Evolutionary conservation across 1,139 yeast genomes (phyloP).

Genomic region (Sugiyamaella grinbergsii): DNA sequence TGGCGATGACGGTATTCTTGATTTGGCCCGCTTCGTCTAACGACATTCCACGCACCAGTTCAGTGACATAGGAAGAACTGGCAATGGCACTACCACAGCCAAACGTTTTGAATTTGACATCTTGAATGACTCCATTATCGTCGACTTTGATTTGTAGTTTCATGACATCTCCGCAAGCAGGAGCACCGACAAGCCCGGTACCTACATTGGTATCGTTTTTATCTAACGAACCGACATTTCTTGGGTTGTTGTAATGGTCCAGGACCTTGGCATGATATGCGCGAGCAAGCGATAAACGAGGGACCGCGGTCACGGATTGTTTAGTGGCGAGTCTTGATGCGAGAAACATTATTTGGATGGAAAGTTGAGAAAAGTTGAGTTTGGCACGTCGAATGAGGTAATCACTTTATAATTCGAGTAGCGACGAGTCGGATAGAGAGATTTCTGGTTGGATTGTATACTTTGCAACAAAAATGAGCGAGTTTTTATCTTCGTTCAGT

Average conservation of each 20-base stretch:
- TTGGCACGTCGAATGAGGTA: not conserved
- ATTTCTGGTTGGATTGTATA: too few relatives aligned
- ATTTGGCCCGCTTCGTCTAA: constrained; percentile 90
- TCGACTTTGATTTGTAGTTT: constrained; percentile 94
- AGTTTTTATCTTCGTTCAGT: too few relatives aligned
- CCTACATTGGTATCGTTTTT: constrained; percentile 81
- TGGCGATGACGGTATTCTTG: constrained; percentile 89
- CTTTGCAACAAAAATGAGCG: too few relatives aligned
- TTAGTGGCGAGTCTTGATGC: constrained; percentile 10
- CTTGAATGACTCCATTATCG: constrained; percentile 84
- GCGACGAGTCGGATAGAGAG: too few relatives aligned
- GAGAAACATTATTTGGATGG: constrained; percentile 11
- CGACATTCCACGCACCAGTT: constrained; percentile 91
- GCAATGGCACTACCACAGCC: constrained; percentile 99
- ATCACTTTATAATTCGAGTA: too few relatives aligned
- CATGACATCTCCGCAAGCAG: constrained; percentile 99
- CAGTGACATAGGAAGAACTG: constrained; percentile 91
- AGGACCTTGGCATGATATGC: constrained; percentile 50
- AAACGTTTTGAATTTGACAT: constrained; percentile 96
- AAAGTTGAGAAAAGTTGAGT: not conserved
- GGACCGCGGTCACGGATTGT: not conserved
- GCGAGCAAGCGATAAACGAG: constrained; percentile 17
- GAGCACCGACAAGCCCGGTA: constrained; percentile 95
- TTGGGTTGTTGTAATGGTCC: constrained; percentile 94
- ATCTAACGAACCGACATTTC: constrained; percentile 93